phyloP scores from a whole-genome alignment of 441 rosid species.

The Populus hybrid region DNA sequence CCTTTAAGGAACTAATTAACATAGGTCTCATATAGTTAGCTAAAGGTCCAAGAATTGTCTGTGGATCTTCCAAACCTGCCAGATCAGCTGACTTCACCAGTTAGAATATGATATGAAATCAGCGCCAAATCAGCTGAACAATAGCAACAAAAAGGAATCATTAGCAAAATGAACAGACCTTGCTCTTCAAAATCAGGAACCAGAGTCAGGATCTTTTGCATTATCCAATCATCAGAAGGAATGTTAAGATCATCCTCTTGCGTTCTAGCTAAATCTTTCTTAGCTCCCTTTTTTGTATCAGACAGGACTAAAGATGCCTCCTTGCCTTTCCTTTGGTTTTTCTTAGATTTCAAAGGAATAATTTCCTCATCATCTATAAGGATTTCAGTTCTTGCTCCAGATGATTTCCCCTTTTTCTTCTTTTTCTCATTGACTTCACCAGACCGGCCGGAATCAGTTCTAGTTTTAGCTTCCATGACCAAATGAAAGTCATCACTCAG shows the following conservation, averaged over 20 bases:
- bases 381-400: conserved; percentile 55
- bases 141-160: conserved; percentile 10
- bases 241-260: conserved; percentile 56
- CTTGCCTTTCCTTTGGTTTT: conserved; percentile 81
- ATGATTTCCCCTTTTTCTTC: conserved; percentile 81
- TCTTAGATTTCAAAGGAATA: conserved; percentile 68
- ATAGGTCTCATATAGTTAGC: conserved; percentile 74
- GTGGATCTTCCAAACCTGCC: conserved; percentile 66
- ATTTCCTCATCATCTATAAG: conserved; percentile 61
- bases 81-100: conserved; percentile 24
- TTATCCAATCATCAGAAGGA: conserved; percentile 80
- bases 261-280: conserved; percentile 51
- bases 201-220: conserved; percentile 52
- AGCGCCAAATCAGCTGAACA: conserved; percentile 9
- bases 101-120: conserved; percentile 14
- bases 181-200: conserved; percentile 87
- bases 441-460: conserved; percentile 44
- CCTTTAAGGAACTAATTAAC: conserved; percentile 71
- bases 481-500: conserved; percentile 32
- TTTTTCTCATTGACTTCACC: conserved; percentile 50
- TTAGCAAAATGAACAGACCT: conserved; percentile 38
- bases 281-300: conserved; percentile 59
- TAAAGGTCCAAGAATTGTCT: conserved; percentile 55
- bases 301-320: conserved; percentile 53
- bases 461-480: conserved; percentile 44